Conservation (phyloP, 2,329 filamentous ascomycete species). For the Ceratocystis cacaofunesta region DNA sequence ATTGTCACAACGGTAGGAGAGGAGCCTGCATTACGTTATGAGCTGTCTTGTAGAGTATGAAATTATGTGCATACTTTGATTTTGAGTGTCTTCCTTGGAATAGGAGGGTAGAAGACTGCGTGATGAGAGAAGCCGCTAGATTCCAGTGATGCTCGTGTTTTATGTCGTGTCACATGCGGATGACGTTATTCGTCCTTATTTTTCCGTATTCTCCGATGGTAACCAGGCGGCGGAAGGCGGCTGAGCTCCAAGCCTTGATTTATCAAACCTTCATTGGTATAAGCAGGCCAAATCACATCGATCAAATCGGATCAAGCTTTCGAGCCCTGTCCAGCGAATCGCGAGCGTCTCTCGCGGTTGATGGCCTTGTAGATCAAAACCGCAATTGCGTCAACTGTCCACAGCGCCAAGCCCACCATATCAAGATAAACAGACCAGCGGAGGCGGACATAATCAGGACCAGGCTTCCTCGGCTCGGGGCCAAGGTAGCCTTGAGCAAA, state of each 20-base stretch:
- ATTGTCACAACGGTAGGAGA: too few species aligned
- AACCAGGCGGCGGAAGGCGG: too few species aligned
- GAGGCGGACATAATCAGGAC: constrained; percentile 11
- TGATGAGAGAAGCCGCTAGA: background rate
- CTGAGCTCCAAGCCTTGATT: too few species aligned
- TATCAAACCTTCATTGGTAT: too few species aligned
- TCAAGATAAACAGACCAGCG: constrained; percentile 15
- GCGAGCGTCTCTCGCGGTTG: constrained; percentile 5
- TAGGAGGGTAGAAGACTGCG: background rate
- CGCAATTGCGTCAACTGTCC: constrained; percentile 11
- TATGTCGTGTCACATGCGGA: too few species aligned
- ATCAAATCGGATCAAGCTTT: background rate
- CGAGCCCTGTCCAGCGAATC: background rate
- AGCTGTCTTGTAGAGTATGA: background rate
- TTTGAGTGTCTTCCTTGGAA: background rate
- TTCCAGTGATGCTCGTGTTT: too few species aligned
- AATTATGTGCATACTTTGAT: background rate
- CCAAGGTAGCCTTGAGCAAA: constrained; percentile 14
- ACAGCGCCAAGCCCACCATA: constrained; percentile 13
- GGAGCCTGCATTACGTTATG: background rate
- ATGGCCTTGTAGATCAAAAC: constrained; percentile 12
- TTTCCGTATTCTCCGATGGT: background rate
- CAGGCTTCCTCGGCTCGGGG: constrained; percentile 10
- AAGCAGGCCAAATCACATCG: too few species aligned
- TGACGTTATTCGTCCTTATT: background rate